Base-by-base conservation (phyloP, 2,329 filamentous ascomycete species). In the Ascochyta fabae region DNA sequence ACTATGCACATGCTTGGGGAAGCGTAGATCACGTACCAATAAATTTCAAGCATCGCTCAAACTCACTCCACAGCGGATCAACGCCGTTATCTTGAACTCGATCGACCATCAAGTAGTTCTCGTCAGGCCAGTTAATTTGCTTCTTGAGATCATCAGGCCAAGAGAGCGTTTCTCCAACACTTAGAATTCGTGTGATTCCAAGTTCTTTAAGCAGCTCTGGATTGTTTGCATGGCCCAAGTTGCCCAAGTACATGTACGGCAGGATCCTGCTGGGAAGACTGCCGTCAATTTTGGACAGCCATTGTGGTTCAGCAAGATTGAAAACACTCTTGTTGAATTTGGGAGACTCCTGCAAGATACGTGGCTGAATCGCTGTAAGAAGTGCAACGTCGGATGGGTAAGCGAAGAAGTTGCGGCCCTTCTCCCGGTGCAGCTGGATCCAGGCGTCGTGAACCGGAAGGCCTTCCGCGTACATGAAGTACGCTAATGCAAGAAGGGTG, bases 21-120 rank as follows among this genome's bases (percentile, higher is more conserved):
- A 8, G 6, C 19, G 31, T 39, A 44, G 10, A 41, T 38, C 12
- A 12, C 90, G 75, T 79, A 97, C 94, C 89, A 73, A 99, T 96
- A 68, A 98, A 99, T 26, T 90, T 86, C 41, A 99, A 81, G 70
- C 94, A 98, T 35, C 88, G 83, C 65, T 87, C 84, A 75, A 98
- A 96, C 64, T 97, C 90, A 31, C 89, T 85, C 29, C 88, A 96
- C 66, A 99, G 78, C 4, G 93, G 89, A 75, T 99, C 95, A 58
- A 98, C 95, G 4, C 95, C 95, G 70, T 99, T 99, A 70, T 99
- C 95, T 72, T 98, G 95, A 6, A 99, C 91, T 13, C 89, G 86
- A 69, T 94, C 88, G 31, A 99, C 85, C 65, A 88, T 84, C 71
- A 95, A 86, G 16, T 96, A 79, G 62, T 96, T 95, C 33, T 94